Evolutionary conservation across 208 protist species (phyloP).

Genomic region (Trypanosoma rangeli): DNA sequence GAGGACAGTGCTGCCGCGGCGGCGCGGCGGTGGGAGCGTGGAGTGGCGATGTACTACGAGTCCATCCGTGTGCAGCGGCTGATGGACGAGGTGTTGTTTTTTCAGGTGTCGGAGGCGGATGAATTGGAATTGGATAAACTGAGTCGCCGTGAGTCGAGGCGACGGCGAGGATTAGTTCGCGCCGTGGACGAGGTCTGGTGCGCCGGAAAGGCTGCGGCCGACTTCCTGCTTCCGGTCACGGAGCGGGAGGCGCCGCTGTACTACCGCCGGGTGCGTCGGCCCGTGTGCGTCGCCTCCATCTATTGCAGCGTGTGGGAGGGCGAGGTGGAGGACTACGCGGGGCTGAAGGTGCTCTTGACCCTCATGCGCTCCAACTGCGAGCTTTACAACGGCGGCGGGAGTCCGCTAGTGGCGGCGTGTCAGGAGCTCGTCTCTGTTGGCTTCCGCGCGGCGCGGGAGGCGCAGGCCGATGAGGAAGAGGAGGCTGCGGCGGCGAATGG

Average conservation of each 20-base stretch:
- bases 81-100: constrained; percentile 45
- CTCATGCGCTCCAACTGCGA: constrained; percentile 59
- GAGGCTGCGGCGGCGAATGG: neutral
- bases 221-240: constrained; percentile 69
- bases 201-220: neutral
- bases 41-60: constrained; percentile 51
- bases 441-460: constrained; percentile 46
- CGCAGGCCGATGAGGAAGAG: constrained; percentile 36
- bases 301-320: constrained; percentile 50
- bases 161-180: constrained; percentile 35
- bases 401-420: constrained; percentile 34
- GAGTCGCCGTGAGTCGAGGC: neutral
- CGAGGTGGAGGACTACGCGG: constrained; percentile 30
- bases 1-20: neutral
- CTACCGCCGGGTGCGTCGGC: constrained; percentile 52
- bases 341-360: constrained; percentile 45
- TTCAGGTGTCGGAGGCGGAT: constrained; percentile 6
- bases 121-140: neutral
- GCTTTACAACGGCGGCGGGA: constrained; percentile 53
- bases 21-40: constrained; percentile 4
- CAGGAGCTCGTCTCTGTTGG: constrained; percentile 39
- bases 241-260: constrained; percentile 75
- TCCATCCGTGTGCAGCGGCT: constrained; percentile 69
- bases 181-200: constrained; percentile 58
- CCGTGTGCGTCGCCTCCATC: constrained; percentile 52